Evolutionary conservation across 2,329 filamentous ascomycete genomes (phyloP), one percentile per base, ranked within the genome.

Genomic region (Pezicula neosporulosa): DNA sequence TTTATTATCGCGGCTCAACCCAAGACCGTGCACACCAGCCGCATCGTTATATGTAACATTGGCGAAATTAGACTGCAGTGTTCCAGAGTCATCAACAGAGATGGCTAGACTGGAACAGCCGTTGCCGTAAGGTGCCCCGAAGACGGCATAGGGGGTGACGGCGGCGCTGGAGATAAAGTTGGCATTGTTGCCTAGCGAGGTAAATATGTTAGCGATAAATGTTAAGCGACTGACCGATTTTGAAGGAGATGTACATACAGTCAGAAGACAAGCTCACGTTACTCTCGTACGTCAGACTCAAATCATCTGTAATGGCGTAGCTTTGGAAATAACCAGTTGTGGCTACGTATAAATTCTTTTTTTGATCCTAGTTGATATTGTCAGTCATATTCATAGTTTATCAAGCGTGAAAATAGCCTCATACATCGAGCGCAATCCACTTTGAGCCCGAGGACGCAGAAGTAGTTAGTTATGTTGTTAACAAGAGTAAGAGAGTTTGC

Each of bases 11-110:
- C 56, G 48, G 28, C 52, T 57, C 16, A 66, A 37, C 6, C 54
- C 58, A 9, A 60, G 47, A 13, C 65, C 65, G 45, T 67, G 65
- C 12, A 67, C 60, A 8, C 62, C 64, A 4, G 54, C 54, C 1
- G 47, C 46, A 44, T 49, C 53, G 9, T 56, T 44, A 47, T 64
- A 64, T 0, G 55, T 60, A 7, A 49, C 41, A 33, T 61, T 60
- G 18, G 52, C 60, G 4, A 59, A 47, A 0, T 44, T 30, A 15
- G 48, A 39, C n/a, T 53, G 37, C 19, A 62, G 48, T 1, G 53
- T 42, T 1, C 60, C 60, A 5, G 48, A 35, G 18, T 57, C 51
- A 42, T 62, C 58, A 8, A 62, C 61, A 4, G 60, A 56, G 35
- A 64, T 57, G 16, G 57, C 54, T 10, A 57, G 21, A 19, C 42